Percentiles rank a stretch among this genome's conserved stretches.
Conservation (phyloP, 179 eudicot species). For the Pouteria campechiana region DNA sequence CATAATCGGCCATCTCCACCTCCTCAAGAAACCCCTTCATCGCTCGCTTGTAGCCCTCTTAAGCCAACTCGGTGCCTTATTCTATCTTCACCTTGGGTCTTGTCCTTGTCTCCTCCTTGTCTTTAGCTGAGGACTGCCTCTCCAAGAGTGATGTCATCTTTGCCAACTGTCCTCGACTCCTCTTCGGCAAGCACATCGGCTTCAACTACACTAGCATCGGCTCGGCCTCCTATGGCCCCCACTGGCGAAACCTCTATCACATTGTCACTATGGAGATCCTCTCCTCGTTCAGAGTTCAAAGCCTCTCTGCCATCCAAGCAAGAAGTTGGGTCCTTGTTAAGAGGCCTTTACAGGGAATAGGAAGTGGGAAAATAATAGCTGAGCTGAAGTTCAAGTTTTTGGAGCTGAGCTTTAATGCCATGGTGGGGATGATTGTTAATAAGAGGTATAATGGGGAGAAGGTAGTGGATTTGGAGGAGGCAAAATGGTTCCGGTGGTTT, state of each 20-base stretch:
- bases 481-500: conserved; percentile 18
- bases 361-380: background rate
- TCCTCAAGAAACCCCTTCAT: conserved; percentile 26
- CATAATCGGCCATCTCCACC: conserved; percentile 32
- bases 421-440: conserved; percentile 42
- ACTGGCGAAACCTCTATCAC: conserved; percentile 28
- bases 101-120: conserved; percentile 36
- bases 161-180: conserved; percentile 35
- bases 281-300: conserved; percentile 15
- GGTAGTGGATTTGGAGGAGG: conserved; percentile 13
- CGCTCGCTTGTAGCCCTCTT: conserved; percentile 16
- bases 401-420: conserved; percentile 26
- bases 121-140: conserved; percentile 38
- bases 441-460: conserved; percentile 27
- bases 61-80: conserved; percentile 16
- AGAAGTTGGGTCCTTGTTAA: conserved; percentile 15
- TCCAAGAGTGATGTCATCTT: conserved; percentile 27
- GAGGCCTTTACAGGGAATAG: background rate
- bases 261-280: conserved; percentile 25
- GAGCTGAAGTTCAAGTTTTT: conserved; percentile 19
- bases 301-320: conserved; percentile 13
- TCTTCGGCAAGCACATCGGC: conserved; percentile 25
- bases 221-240: conserved; percentile 34
- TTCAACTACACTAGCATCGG: conserved; percentile 24
- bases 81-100: conserved; percentile 24